Evolutionary conservation across 495 filamentous ascomycete genomes (phyloP), one percentile per base, ranked within the genome.

Genomic region (Pseudomonodictys pantanalensis): DNA sequence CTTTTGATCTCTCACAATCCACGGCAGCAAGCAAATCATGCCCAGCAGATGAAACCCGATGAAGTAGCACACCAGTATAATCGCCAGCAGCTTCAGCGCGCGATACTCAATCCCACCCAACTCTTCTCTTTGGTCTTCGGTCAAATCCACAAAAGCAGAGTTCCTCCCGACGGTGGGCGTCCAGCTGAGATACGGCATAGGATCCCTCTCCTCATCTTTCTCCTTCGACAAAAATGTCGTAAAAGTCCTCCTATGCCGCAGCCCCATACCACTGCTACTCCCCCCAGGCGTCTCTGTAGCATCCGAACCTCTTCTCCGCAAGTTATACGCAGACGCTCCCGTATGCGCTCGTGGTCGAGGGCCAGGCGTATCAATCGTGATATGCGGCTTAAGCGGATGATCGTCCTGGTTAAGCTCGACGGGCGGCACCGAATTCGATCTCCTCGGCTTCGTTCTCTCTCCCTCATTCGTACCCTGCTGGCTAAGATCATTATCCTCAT

Each of bases 61-160:
- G 67, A 86, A 96, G 72, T 97, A 97, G 8, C 74, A 71, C 76
- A 11, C 11, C 33, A 96, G 76, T 24, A 96, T 84, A 41, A 88
- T 72, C 1, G 88, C 86, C 32, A 97, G 71, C 5, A 89, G 90
- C 71, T 96, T 96, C 41, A 97, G 73, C 0, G 91, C 86, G 7
- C 92, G 83, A 68, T 97, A 97, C 73, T 97, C 92, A 43, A 97
- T 96, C 11, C 92, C 92, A 2, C 92, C 92, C 11, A 97, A 77
- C 68, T 97, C 92, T 63, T 97, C 89, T 46, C 91, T 80, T 72
- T 97, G 92, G 56, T 89, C 90, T 69, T 95, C 88, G 0, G 86
- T 89, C 48, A 97, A 73, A 69, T 91, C 89, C 6, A 93, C 78
- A 62, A 98, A 98, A 17, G 86, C 85, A 25, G 92, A 96, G 69